These are phyloP conservation scores for Fusarium sp. DNA, from an alignment of 2,329 filamentous ascomycete genomes.

Conservation along the genomic window DNA sequence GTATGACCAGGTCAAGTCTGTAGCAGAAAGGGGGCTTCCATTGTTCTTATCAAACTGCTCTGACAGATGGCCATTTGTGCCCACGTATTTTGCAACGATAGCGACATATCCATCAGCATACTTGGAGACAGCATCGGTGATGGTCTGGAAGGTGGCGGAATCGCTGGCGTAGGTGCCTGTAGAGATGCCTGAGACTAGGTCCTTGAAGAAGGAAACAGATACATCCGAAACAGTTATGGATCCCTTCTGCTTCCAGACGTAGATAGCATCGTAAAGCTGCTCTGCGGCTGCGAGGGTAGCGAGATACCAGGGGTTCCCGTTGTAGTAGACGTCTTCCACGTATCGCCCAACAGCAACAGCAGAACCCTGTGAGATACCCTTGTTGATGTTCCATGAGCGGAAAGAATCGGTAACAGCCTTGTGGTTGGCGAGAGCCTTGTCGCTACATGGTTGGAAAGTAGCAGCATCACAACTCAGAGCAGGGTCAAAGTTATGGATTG, in stretches of 20 bases:
- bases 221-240: constrained; percentile 72
- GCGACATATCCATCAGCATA: constrained; percentile 72
- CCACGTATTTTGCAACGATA: constrained; percentile 71
- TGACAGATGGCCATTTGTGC: constrained; percentile 69
- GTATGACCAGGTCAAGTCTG: constrained; percentile 79
- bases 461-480: constrained; percentile 71
- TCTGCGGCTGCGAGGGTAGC: constrained; percentile 82
- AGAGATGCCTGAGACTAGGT: constrained; percentile 67
- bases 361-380: constrained; percentile 66
- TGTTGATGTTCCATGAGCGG: constrained; percentile 78
- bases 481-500: constrained; percentile 78
- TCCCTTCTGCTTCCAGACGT: constrained; percentile 73
- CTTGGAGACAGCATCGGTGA: constrained; percentile 66
- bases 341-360: constrained; percentile 76
- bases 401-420: constrained; percentile 82
- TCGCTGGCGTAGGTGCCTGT: constrained; percentile 70
- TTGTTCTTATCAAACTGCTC: constrained; percentile 72
- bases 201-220: constrained; percentile 78
- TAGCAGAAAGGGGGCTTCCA: constrained; percentile 69
- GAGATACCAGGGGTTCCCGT: constrained; percentile 86
- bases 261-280: constrained; percentile 80
- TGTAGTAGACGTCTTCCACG: constrained; percentile 78
- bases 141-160: constrained; percentile 61
- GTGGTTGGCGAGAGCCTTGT: constrained; percentile 77
- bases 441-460: constrained; percentile 83